These are phyloP conservation scores for Xylaria intraflava DNA, from an alignment of 495 filamentous ascomycete species.

Conservation along the genomic window DNA sequence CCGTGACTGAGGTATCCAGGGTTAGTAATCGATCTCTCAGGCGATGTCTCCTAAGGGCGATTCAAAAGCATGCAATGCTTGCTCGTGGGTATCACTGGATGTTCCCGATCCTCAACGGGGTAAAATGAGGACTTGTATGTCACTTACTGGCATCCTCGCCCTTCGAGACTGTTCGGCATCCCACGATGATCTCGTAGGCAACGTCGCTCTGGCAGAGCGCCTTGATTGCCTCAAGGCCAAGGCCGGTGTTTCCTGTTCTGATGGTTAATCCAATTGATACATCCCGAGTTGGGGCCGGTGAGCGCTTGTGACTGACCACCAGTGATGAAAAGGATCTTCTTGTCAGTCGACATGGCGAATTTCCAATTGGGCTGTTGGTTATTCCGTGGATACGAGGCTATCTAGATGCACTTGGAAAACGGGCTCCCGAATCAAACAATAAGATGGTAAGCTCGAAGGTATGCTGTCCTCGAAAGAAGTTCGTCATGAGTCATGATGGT, in stretches of 20 bases:
- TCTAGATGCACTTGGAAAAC: too few relatives aligned
- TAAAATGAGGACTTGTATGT: background rate
- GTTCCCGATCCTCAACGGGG: background rate
- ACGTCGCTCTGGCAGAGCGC: conserved; percentile 34
- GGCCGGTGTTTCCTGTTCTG: conserved; percentile 37
- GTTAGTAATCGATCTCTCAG: background rate
- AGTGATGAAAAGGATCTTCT: conserved; percentile 24
- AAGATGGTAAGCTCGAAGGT: too few relatives aligned
- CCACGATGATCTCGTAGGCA: conserved; percentile 44
- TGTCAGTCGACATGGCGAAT: conserved; percentile 21
- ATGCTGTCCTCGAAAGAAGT: too few relatives aligned
- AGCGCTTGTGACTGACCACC: conserved; percentile 18
- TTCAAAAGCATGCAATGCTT: background rate
- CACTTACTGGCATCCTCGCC: conserved; percentile 35
- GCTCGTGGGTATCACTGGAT: background rate
- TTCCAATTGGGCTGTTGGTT: too few relatives aligned
- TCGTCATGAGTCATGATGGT: too few relatives aligned
- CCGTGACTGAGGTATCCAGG: conserved; percentile 6
- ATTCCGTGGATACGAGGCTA: too few relatives aligned
- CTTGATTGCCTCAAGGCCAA: conserved; percentile 44
- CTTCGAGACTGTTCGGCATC: conserved; percentile 38
- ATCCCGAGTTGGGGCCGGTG: background rate
- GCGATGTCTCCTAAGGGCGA: background rate
- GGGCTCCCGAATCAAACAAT: too few relatives aligned
- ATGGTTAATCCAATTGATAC: conserved; percentile 7